These are phyloP conservation scores for Bocquillonia castaneifolia DNA, from an alignment of 441 rosid genomes.

Conservation along the genomic window DNA sequence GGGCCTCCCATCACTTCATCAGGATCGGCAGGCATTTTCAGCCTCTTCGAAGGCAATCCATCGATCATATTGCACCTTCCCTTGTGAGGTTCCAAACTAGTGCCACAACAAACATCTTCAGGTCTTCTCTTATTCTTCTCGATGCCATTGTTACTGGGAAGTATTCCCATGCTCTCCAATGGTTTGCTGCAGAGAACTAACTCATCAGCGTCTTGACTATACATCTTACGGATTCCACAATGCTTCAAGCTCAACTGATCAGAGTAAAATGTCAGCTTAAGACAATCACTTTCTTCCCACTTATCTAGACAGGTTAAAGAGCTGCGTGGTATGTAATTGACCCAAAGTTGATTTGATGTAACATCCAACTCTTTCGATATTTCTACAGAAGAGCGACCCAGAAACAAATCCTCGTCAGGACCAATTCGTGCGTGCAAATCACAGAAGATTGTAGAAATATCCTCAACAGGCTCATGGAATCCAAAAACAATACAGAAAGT, in stretches of 20 bases:
- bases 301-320: conserved; percentile 7
- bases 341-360: conserved; percentile 1
- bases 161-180: not conserved
- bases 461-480: not conserved
- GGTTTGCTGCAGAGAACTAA: conserved; percentile 5
- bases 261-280: conserved; percentile 4
- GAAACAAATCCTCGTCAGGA: conserved; percentile 13
- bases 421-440: conserved; percentile 11
- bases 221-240: conserved; percentile 13
- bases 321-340: conserved; percentile 18
- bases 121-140: conserved; percentile 8
- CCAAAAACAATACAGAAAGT: conserved; percentile 17
- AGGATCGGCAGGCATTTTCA: not conserved
- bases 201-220: conserved; percentile 10
- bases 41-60: not conserved
- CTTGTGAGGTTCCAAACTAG: not conserved
- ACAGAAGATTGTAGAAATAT: not conserved
- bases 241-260: conserved; percentile 11
- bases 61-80: not conserved
- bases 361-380: not conserved
- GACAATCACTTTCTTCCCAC: conserved; percentile 7
- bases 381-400: conserved; percentile 4
- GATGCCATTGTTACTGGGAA: not conserved
- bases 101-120: not conserved
- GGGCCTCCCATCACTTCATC: too few species aligned